These are phyloP conservation scores for Fraxinus sp. DNA, from an alignment of 305 asterid species.

Conservation along the genomic window DNA sequence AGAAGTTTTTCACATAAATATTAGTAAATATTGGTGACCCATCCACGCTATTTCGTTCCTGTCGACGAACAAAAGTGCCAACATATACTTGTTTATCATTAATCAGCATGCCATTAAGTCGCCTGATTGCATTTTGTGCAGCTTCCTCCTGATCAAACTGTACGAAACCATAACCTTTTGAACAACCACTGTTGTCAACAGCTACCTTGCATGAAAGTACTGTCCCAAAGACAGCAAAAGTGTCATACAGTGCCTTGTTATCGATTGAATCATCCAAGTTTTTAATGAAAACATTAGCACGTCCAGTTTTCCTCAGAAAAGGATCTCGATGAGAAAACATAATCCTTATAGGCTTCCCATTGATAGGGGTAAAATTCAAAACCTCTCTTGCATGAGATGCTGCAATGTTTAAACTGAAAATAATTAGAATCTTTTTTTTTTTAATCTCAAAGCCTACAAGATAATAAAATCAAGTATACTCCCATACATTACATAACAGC, in stretches of 20 bases:
- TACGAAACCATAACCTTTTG: slow-evolving; percentile 75
- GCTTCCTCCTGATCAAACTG: slow-evolving; percentile 71
- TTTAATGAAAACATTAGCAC: slow-evolving; percentile 67
- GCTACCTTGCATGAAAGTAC: slow-evolving; percentile 80
- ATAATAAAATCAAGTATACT: background rate
- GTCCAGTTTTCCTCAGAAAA: slow-evolving; percentile 63
- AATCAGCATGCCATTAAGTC: slow-evolving; percentile 66
- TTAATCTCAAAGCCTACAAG: background rate
- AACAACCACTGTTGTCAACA: slow-evolving; percentile 43
- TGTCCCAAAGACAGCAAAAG: slow-evolving; percentile 60
- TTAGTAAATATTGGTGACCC: slow-evolving; percentile 52
- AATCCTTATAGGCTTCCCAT: slow-evolving; percentile 72
- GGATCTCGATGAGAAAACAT: slow-evolving; percentile 84
- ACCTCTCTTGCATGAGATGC: slow-evolving; percentile 63
- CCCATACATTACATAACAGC: background rate
- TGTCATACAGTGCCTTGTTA: slow-evolving; percentile 59
- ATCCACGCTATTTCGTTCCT: slow-evolving; percentile 43
- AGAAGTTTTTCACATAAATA: slow-evolving; percentile 61
- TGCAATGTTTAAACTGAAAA: slow-evolving; percentile 28
- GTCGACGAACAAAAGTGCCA: slow-evolving; percentile 64
- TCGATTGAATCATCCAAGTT: slow-evolving; percentile 63
- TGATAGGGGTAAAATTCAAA: slow-evolving; percentile 54
- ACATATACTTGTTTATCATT: slow-evolving; percentile 76
- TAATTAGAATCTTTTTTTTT: background rate
- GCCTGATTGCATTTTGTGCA: slow-evolving; percentile 54